A percentile compares a stretch with the other conserved stretches of the same genome.
Evolutionary conservation across 345 rosid species (phyloP).

Genomic region (Camelina hispida): DNA sequence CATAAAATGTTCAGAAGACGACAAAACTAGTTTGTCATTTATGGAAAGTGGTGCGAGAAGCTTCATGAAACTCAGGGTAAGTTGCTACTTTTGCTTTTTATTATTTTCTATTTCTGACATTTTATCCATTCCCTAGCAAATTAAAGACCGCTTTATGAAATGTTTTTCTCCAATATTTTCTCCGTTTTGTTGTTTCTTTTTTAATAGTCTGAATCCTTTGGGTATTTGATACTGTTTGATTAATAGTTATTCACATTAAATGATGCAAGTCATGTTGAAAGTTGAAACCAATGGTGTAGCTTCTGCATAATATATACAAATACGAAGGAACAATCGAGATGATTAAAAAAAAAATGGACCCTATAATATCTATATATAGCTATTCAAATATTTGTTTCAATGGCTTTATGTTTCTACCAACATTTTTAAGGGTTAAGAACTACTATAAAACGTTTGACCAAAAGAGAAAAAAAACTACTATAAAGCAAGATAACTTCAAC

Average conservation of each 20-base stretch:
- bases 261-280: constrained; percentile 16
- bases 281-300: constrained; percentile 16
- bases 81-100: constrained; percentile 41
- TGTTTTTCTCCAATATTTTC: not conserved
- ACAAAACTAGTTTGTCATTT: constrained; percentile 37
- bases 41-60: constrained; percentile 43
- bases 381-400: not conserved
- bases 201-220: not conserved
- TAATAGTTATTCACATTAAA: not conserved
- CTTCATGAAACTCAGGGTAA: constrained; percentile 44
- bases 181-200: not conserved
- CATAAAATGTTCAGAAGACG: constrained; percentile 26
- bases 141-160: constrained; percentile 15
- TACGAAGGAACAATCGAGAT: constrained; percentile 19
- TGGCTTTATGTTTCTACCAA: not conserved
- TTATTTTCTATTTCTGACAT: constrained; percentile 38
- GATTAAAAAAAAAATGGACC: no score
- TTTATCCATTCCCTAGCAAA: constrained; percentile 32
- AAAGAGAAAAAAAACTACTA: not conserved
- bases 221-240: not conserved
- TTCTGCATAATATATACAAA: constrained; percentile 3
- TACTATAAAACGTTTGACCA: not conserved
- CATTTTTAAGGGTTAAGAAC: not conserved
- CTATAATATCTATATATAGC: no score
- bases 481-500: not conserved